A percentile compares a stretch with the other conserved stretches of the same genome.
Evolutionary conservation across 192 early-diverging fungal species (phyloP).

Genomic region (Haplosporangium gracile): DNA sequence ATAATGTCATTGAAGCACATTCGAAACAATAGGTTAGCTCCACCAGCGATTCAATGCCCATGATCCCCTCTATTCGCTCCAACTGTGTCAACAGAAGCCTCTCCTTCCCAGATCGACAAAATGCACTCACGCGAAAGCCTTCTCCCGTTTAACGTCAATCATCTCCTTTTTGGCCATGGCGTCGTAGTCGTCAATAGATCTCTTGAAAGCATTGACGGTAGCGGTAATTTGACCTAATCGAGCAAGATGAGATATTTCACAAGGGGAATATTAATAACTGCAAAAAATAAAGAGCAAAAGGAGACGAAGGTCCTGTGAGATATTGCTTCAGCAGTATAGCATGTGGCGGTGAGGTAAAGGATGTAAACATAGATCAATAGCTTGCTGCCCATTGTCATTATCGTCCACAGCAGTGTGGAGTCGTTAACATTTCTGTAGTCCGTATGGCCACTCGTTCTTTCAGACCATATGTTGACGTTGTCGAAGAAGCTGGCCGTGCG

Average conservation of each 20-base stretch:
- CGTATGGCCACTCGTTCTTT: neutral
- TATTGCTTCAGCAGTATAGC: neutral
- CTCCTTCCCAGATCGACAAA: neutral
- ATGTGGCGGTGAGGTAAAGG: neutral
- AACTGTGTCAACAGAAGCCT: neutral
- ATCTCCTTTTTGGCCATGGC: slow-evolving; percentile 68
- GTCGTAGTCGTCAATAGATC: slow-evolving; percentile 72
- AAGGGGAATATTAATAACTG: neutral
- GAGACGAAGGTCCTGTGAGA: neutral
- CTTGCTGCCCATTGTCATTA: neutral
- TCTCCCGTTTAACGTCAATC: slow-evolving; percentile 67
- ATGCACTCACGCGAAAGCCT: slow-evolving; percentile 61
- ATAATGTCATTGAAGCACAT: neutral
- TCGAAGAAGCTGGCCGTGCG: too few relatives aligned
- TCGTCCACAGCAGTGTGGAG: neutral
- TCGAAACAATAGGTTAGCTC: neutral
- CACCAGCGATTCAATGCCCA: neutral
- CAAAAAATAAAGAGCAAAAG: neutral
- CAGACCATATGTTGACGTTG: neutral
- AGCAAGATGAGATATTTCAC: neutral
- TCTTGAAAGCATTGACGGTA: slow-evolving; percentile 61
- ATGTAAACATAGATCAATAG: neutral
- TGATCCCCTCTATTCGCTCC: neutral
- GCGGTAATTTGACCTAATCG: slow-evolving; percentile 68
- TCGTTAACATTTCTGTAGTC: too few relatives aligned